Evolutionary conservation across 2,329 filamentous ascomycete species (phyloP).

Genomic region (Cladophialophora psammophila): DNA sequence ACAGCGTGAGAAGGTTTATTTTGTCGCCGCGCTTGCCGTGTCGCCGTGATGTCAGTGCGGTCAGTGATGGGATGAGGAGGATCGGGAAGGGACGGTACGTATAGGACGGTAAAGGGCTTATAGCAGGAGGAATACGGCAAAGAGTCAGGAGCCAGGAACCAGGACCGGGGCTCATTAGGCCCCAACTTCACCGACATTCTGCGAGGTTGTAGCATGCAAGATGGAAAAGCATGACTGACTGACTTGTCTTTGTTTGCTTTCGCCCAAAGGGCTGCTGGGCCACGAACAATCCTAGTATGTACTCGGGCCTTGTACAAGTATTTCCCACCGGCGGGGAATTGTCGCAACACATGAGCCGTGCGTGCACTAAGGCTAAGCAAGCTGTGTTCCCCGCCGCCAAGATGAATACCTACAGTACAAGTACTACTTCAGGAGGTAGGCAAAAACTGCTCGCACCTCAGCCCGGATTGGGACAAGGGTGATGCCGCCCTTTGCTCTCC

Average conservation of each 20-base stretch:
- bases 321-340: constrained; percentile 16
- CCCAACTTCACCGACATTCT: constrained; percentile 29
- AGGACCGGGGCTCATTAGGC: neutral
- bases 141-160: neutral
- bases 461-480: too few species aligned
- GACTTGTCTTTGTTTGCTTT: constrained; percentile 9
- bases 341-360: constrained; percentile 11
- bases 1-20: constrained; percentile 7
- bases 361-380: neutral
- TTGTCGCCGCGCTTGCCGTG: constrained; percentile 14
- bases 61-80: neutral
- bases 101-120: neutral
- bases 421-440: too few species aligned
- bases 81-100: constrained; percentile 1
- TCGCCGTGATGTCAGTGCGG: constrained; percentile 11
- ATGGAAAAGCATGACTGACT: constrained; percentile 7
- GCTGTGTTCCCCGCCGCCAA: constrained; percentile 19
- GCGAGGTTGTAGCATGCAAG: constrained; percentile 4
- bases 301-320: too few species aligned
- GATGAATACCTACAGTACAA: too few species aligned
- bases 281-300: constrained; percentile 4
- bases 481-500: too few species aligned
- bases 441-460: too few species aligned
- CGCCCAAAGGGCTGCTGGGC: constrained; percentile 13
- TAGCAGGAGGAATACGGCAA: neutral